Base-by-base conservation (phyloP, 805 yeast species). In the Sugiyamaella valdiviana region DNA sequence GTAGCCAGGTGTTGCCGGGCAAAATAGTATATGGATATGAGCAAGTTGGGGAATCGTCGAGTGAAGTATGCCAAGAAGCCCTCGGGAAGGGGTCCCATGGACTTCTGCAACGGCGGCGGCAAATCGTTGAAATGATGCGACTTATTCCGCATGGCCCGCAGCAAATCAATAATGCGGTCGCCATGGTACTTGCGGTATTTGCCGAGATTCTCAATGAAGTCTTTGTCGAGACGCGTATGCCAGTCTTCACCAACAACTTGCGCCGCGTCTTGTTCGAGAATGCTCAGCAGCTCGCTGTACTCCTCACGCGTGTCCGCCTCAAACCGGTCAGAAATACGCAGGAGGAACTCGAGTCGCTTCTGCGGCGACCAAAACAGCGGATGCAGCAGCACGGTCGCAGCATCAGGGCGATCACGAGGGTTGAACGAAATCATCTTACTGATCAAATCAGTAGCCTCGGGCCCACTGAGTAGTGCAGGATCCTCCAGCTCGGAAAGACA, bases 61-160 rank as follows among this genome's bases (percentile, higher is more conserved):
- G 79, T 78, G 66, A 88, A 93, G 63, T 85, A 93, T 39, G 70
- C 65, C 64, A 87, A 85, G 62, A 86, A 93, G 0, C 95, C 96
- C 44, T 79, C 79, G 0, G 97, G 96, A 22, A 88, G 67, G 0
- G 91, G 83, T 16, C 87, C 83, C 78, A 93, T 83, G 44, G 77
- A 73, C 14, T 61, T 63, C 45, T 78, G 80, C 50, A 93, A 72
- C 12, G 71, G 76, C 7, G 68, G 73, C 1, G 96, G 96, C 61
- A 90, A 68, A 63, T 93, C 99, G 67, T 88, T 88, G 64, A 77
- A 91, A 64, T 93, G 99, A 64, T 93, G 98, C 60, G 87, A 83
- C 65, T 93, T 93, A 69, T 93, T 93, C 58, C 99, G 75, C 57
- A 93, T 66, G 0, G 96, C 96, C 50, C 99, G 72, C 50, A 93